Base-by-base conservation (phyloP, 371 early-diverging fungal genomes). In the Rhizomucor pusillus region DNA sequence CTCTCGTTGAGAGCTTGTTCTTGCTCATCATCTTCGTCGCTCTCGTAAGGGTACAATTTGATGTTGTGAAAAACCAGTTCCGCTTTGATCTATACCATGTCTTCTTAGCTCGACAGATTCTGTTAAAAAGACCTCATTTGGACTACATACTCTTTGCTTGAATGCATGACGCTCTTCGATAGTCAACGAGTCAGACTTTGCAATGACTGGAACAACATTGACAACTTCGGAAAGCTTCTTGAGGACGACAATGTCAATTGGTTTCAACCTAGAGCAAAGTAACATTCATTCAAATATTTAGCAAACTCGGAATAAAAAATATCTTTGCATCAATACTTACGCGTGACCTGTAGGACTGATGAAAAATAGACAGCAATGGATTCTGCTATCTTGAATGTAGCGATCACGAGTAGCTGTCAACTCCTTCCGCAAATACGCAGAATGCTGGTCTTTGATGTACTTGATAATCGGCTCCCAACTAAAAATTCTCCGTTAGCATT, bases 61-160 rank as follows among this genome's bases (percentile, higher is more conserved):
- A 97, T 95, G 56, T 90, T 88, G 75, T 97, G 95, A 81, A 88
- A 92, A 22, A 82, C 84, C 62, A 97, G 79, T 75, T 97, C 98
- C 47, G 91, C 91, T 87, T 92, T 86, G 69, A 90, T 88, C 80
- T 83, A 64, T 43, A 47, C 10, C 13, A 54, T 43, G 14, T 37
- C n/a, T n/a, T n/a, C n/a, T n/a, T n/a, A n/a, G n/a, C n/a, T n/a
- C n/a, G n/a, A n/a, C n/a, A n/a, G 20, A 16, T 29, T 29, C 29
- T 29, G 29, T 7, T 5, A 29, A 29, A 29, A 5, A 29, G 3
- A 29, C 7, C 29, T 5, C 3, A 29, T 29, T 5, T 29, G 29
- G 3, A 5, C 37, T 29, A 9, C 79, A 49, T 79, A 85, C 86
- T 59, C 87, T 69, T 63, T 82, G 69, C 63, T 91, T 91, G 63